A percentile compares a stretch with the other conserved stretches of the same genome.
Conservation (phyloP, 495 filamentous ascomycete genomes). For the Trichocladium uniseriatum region DNA sequence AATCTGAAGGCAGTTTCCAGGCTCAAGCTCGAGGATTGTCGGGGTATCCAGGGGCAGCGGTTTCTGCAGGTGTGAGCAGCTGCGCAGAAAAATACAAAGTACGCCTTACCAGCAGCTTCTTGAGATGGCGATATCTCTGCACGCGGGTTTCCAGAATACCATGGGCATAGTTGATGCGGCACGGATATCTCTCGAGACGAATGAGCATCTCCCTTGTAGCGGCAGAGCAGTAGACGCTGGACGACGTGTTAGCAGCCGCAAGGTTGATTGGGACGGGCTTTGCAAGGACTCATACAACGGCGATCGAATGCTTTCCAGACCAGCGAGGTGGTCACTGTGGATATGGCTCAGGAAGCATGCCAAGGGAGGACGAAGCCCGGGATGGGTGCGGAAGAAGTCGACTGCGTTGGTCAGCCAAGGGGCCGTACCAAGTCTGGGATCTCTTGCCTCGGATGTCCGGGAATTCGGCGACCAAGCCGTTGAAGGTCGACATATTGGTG, state of each 20-base stretch:
- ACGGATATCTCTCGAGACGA: slow-evolving; percentile 63
- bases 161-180: slow-evolving; percentile 67
- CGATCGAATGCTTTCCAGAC: slow-evolving; percentile 64
- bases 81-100: slow-evolving; percentile 4
- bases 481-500: slow-evolving; percentile 31
- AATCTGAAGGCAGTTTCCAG: slow-evolving; percentile 57
- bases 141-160: slow-evolving; percentile 66
- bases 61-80: slow-evolving; percentile 42
- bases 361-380: slow-evolving; percentile 50
- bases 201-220: slow-evolving; percentile 73
- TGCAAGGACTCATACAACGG: slow-evolving; percentile 47
- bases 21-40: slow-evolving; percentile 63
- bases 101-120: slow-evolving; percentile 48
- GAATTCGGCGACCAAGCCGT: slow-evolving; percentile 45
- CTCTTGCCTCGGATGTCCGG: slow-evolving; percentile 54
- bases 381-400: slow-evolving; percentile 68
- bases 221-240: slow-evolving; percentile 73
- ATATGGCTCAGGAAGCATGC: slow-evolving; percentile 91
- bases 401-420: slow-evolving; percentile 37
- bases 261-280: too few relatives aligned
- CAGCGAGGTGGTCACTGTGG: slow-evolving; percentile 82
- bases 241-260: not conserved
- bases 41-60: slow-evolving; percentile 80
- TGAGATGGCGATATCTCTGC: slow-evolving; percentile 65
- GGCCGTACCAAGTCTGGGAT: not conserved